These are phyloP conservation scores for Chaetoscypha palmicola DNA, from an alignment of 2,329 filamentous ascomycete species.

Conservation along the genomic window DNA sequence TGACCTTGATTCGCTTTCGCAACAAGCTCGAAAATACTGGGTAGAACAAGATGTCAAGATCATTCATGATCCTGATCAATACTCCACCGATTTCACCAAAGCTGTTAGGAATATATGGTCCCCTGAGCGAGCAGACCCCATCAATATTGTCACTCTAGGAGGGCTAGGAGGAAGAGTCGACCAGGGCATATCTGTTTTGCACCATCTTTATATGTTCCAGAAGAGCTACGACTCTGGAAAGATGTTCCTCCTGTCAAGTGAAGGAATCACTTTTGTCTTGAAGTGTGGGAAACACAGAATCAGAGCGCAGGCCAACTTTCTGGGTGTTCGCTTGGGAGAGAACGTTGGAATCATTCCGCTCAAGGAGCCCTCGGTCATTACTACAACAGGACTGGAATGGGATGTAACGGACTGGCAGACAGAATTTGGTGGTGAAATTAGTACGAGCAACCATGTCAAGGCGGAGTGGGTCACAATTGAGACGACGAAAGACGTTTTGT, in stretches of 20 bases:
- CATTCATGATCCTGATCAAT: constrained; percentile 68
- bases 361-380: constrained; percentile 70
- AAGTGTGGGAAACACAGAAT: constrained; percentile 61
- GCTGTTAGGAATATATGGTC: constrained; percentile 51
- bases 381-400: constrained; percentile 79
- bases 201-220: constrained; percentile 69
- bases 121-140: constrained; percentile 21
- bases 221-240: constrained; percentile 44
- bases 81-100: constrained; percentile 89
- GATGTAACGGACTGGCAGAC: constrained; percentile 79
- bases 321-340: constrained; percentile 41
- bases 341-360: constrained; percentile 84
- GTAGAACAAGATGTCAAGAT: constrained; percentile 47
- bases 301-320: constrained; percentile 37
- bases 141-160: constrained; percentile 73
- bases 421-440: constrained; percentile 63
- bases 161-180: constrained; percentile 87
- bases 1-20: constrained; percentile 77
- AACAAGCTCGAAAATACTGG: constrained; percentile 48
- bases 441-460: constrained; percentile 74
- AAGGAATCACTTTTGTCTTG: constrained; percentile 76
- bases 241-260: constrained; percentile 74
- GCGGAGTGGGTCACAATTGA: constrained; percentile 52
- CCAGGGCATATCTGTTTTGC: constrained; percentile 82
- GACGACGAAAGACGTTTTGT: constrained; percentile 59